Base-by-base conservation (phyloP, 257 asterid species). In the Gardenia jasminoides region DNA sequence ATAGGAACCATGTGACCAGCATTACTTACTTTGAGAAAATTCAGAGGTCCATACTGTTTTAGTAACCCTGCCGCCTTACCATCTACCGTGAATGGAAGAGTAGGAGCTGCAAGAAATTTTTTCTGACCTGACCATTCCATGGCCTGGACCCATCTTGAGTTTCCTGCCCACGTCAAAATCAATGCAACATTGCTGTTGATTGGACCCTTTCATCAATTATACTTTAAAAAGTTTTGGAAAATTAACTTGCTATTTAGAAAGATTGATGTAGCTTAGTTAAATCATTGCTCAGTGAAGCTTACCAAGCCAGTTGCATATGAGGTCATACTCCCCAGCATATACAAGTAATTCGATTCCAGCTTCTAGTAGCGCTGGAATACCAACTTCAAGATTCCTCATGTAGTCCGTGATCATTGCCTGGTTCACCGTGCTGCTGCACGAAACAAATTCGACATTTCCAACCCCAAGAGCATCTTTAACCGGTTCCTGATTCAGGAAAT, bases 1-100 rank as follows among this genome's bases (percentile, higher is more conserved):
- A 92, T 92, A 0, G 98, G 98, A 79, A 91, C 94, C 91, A 88
- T 5, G 61, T 91, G 97, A 20, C 97, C 97, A 1, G 98, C 92
- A 80, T 88, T 80, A 36, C 80, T 67, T 47, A 93, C 96, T 82
- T 84, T 88, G 20, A 92, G 83, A 87, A 93, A 93, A 26, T 84
- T 88, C 43, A 90, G 85, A 43, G 86, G 86, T 71, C 96, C 98
- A 47, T 83, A 56, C 71, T 84, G 82, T 82, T 88, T 93, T 80
- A 54, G 83, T 56, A 67, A 19, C 12, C 98, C 98, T 0, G 88
- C 91, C 72, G 79, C 82, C 78, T 16, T 71, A 1, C 87, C 87
- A 39, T 86, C 91, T 12, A 90, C 96, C 3, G 43, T 83, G 76
- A 92, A 93, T 61, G 88, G 81, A 26, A 75, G 79, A 1, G 83